Percentiles rank a stretch among this genome's conserved stretches.
phyloP scores from a whole-genome alignment of 257 asterid species.

The Verbena officinalis region DNA sequence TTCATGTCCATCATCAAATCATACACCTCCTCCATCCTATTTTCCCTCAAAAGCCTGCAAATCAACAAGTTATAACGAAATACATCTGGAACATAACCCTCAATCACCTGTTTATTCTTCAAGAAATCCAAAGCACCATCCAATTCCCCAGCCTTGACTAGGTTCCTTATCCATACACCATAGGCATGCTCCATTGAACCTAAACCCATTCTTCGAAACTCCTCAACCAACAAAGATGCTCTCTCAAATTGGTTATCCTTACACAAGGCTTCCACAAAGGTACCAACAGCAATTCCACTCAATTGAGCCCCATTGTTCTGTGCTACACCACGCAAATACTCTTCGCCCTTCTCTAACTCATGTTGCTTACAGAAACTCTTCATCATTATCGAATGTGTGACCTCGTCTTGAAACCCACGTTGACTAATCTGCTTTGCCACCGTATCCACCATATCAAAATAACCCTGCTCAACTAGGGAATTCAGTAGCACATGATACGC shows the following conservation, averaged over 20 bases:
- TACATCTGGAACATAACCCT: conserved; percentile 69
- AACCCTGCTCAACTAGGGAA: conserved; percentile 66
- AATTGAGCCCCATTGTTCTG: conserved; percentile 30
- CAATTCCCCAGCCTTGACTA: conserved; percentile 62
- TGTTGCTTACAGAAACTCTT: conserved; percentile 60
- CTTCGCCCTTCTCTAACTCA: conserved; percentile 60
- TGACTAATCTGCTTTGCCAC: conserved; percentile 52
- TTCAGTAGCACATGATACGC: conserved; percentile 74
- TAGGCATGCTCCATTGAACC: conserved; percentile 58
- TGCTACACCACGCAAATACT: conserved; percentile 49
- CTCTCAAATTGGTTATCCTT: conserved; percentile 55
- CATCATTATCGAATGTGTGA: conserved; percentile 65
- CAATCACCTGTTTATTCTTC: conserved; percentile 55
- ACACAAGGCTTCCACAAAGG: conserved; percentile 66
- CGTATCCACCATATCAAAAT: conserved; percentile 52
- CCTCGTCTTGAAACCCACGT: conserved; percentile 48
- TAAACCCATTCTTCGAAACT: conserved; percentile 46
- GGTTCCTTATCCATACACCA: conserved; percentile 62
- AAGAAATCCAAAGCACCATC: conserved; percentile 68
- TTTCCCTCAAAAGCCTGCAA: conserved; percentile 65
- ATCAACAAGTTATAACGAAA: conserved; percentile 63
- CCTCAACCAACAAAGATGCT: conserved; percentile 58
- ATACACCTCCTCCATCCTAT: conserved; percentile 66
- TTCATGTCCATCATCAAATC: conserved; percentile 83
- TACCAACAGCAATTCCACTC: conserved; percentile 50